These are phyloP conservation scores for Mallotus repandus DNA, from an alignment of 441 rosid genomes.

Conservation along the genomic window DNA sequence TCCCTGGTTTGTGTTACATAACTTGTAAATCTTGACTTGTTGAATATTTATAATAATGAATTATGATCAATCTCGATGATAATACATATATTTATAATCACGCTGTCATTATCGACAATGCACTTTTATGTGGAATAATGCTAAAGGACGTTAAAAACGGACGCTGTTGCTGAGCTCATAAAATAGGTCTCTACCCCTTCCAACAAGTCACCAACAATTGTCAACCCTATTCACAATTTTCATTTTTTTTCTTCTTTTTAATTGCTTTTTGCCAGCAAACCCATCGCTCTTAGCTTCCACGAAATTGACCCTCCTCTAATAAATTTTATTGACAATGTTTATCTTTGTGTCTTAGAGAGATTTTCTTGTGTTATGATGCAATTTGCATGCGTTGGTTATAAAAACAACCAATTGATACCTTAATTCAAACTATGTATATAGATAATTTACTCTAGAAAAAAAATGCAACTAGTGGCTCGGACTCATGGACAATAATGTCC, in stretches of 20 bases:
- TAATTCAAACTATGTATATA: no score
- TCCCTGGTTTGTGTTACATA: no score
- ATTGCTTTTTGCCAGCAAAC: slow-evolving; percentile 25
- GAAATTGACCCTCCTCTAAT: slow-evolving; percentile 20
- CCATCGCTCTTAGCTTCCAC: slow-evolving; percentile 28
- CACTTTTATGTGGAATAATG: slow-evolving; percentile 35
- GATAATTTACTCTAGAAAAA: no score
- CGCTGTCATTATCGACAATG: slow-evolving; percentile 22
- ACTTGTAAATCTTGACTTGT: no score
- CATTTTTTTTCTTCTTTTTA: background rate
- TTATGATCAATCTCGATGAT: no score
- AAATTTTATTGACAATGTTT: background rate
- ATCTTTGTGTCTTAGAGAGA: background rate
- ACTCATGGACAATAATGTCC: no score
- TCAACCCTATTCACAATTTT: slow-evolving; percentile 33
- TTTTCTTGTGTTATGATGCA: background rate
- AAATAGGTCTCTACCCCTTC: slow-evolving; percentile 16
- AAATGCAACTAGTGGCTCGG: no score
- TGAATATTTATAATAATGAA: no score
- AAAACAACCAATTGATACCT: background rate
- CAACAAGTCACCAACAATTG: slow-evolving; percentile 34
- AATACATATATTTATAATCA: background rate
- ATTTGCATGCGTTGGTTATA: background rate
- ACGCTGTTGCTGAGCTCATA: slow-evolving; percentile 38
- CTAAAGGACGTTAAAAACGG: slow-evolving; percentile 13